Evolutionary conservation across 148 eudicot genomes (phyloP).

Genomic region (Heliamphora exappendiculata): DNA sequence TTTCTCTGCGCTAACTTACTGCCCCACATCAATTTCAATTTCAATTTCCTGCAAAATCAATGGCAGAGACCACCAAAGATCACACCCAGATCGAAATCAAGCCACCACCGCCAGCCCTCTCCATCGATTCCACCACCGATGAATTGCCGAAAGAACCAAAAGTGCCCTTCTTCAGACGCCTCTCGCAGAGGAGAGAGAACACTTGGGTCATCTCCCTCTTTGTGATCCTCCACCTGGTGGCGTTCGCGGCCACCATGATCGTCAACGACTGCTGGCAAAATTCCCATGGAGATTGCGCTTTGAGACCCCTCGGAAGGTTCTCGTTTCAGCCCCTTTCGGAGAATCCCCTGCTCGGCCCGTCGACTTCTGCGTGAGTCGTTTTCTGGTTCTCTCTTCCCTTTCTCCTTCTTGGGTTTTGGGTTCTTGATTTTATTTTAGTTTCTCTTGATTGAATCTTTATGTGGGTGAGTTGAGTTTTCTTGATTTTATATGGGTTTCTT

Average conservation of each 20-base stretch:
- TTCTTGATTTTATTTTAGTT: background rate
- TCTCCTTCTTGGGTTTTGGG: background rate
- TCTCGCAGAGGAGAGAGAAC: conserved; percentile 51
- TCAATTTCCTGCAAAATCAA: conserved; percentile 8
- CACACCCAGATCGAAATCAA: conserved; percentile 31
- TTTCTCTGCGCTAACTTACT: background rate
- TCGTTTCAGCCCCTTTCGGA: conserved; percentile 74
- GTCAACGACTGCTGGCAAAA: conserved; percentile 66
- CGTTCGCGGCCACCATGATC: conserved; percentile 49
- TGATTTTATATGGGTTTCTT: background rate
- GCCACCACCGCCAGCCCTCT: conserved; percentile 14
- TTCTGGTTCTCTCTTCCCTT: background rate
- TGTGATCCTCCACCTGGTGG: conserved; percentile 50
- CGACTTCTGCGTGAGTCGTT: conserved; percentile 51
- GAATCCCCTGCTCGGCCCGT: conserved; percentile 83
- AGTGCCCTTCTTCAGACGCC: conserved; percentile 51
- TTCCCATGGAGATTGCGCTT: conserved; percentile 50
- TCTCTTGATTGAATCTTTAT: background rate
- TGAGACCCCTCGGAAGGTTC: conserved; percentile 39
- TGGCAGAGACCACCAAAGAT: conserved; percentile 20
- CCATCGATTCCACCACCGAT: conserved; percentile 12
- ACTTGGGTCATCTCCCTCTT: conserved; percentile 73
- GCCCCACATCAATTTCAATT: background rate
- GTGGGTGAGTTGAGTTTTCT: background rate
- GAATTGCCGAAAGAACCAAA: conserved; percentile 26